Evolutionary conservation across 352 stramenopile species (phyloP).

Genomic region (Pythium phragmiticola): DNA sequence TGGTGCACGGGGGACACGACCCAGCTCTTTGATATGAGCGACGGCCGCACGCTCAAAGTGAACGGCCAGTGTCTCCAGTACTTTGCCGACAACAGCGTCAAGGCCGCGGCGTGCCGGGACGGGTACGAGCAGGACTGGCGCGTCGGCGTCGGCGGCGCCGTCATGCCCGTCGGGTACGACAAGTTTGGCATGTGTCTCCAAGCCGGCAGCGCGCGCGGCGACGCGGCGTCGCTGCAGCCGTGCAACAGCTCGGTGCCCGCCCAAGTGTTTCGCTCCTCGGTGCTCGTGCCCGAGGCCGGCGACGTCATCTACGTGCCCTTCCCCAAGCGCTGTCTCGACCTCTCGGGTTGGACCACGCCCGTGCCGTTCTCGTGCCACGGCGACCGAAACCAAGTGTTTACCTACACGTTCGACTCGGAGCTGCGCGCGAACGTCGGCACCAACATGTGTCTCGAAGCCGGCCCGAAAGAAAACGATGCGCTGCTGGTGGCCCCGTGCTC

Average conservation of each 20-base stretch:
- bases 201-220: background rate
- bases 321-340: conserved; percentile 1
- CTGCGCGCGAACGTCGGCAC: background rate
- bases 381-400: conserved; percentile 7
- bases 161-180: conserved; percentile 1
- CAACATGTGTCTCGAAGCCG: conserved; percentile 3
- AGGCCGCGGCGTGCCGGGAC: background rate
- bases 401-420: conserved; percentile 3
- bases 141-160: background rate
- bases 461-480: background rate
- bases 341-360: background rate
- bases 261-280: background rate
- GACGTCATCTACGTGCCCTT: background rate
- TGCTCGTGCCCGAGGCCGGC: too few species aligned
- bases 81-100: background rate
- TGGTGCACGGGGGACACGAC: background rate
- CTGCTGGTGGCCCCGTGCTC: conserved; percentile 8
- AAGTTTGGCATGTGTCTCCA: conserved; percentile 15
- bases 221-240: background rate
- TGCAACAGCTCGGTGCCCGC: background rate
- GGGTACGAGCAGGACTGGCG: conserved; percentile 4
- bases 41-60: background rate
- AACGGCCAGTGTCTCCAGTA: conserved; percentile 12
- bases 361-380: background rate
- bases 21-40: conserved; percentile 10